These are phyloP conservation scores for Phytophthora pseudosyringae DNA, from an alignment of 352 stramenopile species.

Conservation along the genomic window DNA sequence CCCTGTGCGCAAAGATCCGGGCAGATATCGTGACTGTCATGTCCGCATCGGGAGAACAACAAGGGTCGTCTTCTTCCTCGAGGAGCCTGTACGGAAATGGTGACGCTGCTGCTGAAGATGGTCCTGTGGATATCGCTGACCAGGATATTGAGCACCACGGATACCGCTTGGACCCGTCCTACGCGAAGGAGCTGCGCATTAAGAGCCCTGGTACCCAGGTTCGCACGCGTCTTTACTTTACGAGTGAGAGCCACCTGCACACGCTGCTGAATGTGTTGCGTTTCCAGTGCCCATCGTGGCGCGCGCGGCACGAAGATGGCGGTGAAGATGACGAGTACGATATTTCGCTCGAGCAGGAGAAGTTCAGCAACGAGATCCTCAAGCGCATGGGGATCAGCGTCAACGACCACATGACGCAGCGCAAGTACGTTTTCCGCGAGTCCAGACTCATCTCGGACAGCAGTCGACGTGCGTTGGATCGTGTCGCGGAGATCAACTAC, in stretches of 20 bases:
- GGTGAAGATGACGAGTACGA: constrained; percentile 72
- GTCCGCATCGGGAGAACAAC: constrained; percentile 52
- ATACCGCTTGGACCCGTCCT: constrained; percentile 89
- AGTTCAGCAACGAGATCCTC: constrained; percentile 87
- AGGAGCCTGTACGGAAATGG: constrained; percentile 35
- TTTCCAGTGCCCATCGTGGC: constrained; percentile 85
- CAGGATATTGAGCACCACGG: constrained; percentile 85
- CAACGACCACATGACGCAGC: constrained; percentile 77
- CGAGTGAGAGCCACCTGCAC: constrained; percentile 98
- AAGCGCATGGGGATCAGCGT: constrained; percentile 88
- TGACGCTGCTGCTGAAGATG: constrained; percentile 28
- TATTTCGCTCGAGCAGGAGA: constrained; percentile 81
- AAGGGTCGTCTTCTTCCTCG: constrained; percentile 31
- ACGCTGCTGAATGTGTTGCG: constrained; percentile 98
- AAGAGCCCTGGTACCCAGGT: constrained; percentile 91
- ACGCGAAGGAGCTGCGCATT: constrained; percentile 94
- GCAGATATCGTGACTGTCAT: constrained; percentile 89
- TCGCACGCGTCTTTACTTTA: constrained; percentile 99
- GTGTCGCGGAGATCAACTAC: constrained; percentile 97
- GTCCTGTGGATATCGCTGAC: constrained; percentile 40
- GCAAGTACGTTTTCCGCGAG: constrained; percentile 83
- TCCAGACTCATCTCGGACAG: constrained; percentile 84
- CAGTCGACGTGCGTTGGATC: constrained; percentile 76
- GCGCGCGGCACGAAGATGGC: constrained; percentile 57
- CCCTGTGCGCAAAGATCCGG: constrained; percentile 98